Conservation (phyloP, 75 land plant genomes). For the Cupressus sempervirens region DNA sequence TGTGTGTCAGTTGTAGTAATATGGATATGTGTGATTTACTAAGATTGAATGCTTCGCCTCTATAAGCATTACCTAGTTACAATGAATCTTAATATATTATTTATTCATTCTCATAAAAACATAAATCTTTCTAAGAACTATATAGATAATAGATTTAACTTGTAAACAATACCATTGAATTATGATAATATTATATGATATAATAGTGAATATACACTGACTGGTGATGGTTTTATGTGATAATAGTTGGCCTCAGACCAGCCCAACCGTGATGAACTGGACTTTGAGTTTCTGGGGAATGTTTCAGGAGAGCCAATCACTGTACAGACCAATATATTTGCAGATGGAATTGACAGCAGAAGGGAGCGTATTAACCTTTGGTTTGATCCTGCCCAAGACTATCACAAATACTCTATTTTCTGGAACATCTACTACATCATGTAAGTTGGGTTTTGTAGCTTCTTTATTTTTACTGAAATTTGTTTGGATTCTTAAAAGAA, state of each 20-base stretch:
- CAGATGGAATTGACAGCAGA: conserved; percentile 39
- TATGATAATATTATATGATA: too few relatives aligned
- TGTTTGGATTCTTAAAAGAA: not conserved
- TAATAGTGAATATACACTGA: too few relatives aligned
- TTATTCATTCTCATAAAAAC: too few relatives aligned
- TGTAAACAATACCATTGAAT: too few relatives aligned
- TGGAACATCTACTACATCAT: conserved; percentile 64
- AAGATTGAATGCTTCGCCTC: too few relatives aligned
- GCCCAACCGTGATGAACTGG: conserved; percentile 48
- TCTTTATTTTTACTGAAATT: too few relatives aligned
- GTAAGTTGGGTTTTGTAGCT: conserved; percentile 23
- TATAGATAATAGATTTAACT: too few relatives aligned
- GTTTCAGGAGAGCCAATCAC: conserved; percentile 49
- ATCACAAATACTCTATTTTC: conserved; percentile 46
- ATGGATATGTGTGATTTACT: too few relatives aligned
- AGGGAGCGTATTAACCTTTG: conserved; percentile 46
- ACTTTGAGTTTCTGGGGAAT: conserved; percentile 60
- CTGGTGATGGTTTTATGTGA: not conserved
- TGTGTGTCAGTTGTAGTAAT: too few relatives aligned
- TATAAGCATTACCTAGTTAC: too few relatives aligned
- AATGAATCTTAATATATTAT: too few relatives aligned
- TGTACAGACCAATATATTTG: conserved; percentile 49
- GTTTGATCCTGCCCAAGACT: conserved; percentile 61
- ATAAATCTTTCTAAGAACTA: too few relatives aligned
- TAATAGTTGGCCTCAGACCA: conserved; percentile 50